Conservation (phyloP, 2,329 filamentous ascomycete species). For the Botrytis cinerea region DNA sequence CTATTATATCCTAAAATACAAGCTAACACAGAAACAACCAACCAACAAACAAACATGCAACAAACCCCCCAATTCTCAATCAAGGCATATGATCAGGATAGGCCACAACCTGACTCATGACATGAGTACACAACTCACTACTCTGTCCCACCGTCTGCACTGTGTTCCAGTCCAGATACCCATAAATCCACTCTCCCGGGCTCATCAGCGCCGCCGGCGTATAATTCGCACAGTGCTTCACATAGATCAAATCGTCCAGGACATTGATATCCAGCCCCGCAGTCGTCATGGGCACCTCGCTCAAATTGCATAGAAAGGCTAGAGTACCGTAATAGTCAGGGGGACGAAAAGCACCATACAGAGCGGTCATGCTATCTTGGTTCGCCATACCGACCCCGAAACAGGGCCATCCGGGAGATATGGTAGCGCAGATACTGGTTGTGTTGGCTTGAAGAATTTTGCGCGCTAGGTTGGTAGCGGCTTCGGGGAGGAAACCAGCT, state of each 20-base stretch:
- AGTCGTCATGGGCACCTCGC: neutral
- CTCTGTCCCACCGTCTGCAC: neutral
- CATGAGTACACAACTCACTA: slow-evolving; percentile 16
- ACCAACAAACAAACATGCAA: neutral
- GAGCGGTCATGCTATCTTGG: neutral
- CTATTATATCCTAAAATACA: neutral
- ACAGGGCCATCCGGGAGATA: neutral
- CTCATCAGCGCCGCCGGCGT: neutral
- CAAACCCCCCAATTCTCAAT: neutral
- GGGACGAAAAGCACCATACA: neutral
- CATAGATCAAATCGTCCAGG: neutral
- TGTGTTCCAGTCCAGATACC: neutral
- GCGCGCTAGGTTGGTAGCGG: neutral
- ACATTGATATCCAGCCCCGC: neutral
- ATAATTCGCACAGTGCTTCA: slow-evolving; percentile 9
- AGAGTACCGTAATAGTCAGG: neutral
- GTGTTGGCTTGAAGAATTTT: neutral
- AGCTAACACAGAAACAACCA: neutral
- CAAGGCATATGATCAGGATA: neutral
- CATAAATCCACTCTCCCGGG: slow-evolving; percentile 5
- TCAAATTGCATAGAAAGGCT: neutral
- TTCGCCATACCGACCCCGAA: neutral
- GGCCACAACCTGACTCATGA: neutral
- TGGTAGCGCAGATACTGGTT: neutral
- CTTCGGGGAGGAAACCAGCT: neutral